A percentile compares a stretch with the other conserved stretches of the same genome.
phyloP scores from a whole-genome alignment of 768 basidiomycete genomes.

The Serendipita sp. region DNA sequence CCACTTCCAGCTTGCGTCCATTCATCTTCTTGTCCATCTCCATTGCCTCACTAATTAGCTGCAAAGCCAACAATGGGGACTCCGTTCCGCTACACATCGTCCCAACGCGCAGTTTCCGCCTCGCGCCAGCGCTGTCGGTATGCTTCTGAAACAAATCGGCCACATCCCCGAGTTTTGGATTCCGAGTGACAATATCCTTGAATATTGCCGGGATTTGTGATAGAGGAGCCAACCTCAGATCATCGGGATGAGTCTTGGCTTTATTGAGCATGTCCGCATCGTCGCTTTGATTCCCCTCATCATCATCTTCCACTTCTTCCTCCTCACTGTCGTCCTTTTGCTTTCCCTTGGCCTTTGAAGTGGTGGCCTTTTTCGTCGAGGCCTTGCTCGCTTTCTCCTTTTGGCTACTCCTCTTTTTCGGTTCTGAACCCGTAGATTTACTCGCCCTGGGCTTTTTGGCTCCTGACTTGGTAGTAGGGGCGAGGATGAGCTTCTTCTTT shows the following conservation, averaged over 20 bases:
- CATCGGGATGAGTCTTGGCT: conserved; percentile 30
- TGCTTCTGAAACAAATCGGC: conserved; percentile 29
- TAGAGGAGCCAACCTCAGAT: conserved; percentile 63
- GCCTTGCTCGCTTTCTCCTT: neutral
- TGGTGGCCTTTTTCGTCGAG: conserved; percentile 14
- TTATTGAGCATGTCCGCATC: conserved; percentile 20
- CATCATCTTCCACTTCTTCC: conserved; percentile 20
- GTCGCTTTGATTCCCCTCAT: conserved; percentile 21
- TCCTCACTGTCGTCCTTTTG: conserved; percentile 12
- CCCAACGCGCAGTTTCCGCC: conserved; percentile 72
- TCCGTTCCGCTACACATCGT: conserved; percentile 98
- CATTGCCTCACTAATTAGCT: conserved; percentile 54
- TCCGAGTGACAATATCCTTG: conserved; percentile 49
- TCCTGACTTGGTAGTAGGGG: neutral
- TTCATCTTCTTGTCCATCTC: conserved; percentile 25
- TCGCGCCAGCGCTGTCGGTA: conserved; percentile 31
- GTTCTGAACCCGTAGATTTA: neutral
- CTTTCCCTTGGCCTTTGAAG: conserved; percentile 23
- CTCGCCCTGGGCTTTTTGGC: neutral
- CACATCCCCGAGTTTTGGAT: conserved; percentile 49
- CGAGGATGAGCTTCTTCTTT: conserved; percentile 1
- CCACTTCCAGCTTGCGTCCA: conserved; percentile 53
- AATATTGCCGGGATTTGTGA: conserved; percentile 58
- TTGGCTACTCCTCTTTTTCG: neutral
- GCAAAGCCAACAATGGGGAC: conserved; percentile 79